Conservation (phyloP, 208 protist genomes). For the Herpetomonas tarakana region DNA sequence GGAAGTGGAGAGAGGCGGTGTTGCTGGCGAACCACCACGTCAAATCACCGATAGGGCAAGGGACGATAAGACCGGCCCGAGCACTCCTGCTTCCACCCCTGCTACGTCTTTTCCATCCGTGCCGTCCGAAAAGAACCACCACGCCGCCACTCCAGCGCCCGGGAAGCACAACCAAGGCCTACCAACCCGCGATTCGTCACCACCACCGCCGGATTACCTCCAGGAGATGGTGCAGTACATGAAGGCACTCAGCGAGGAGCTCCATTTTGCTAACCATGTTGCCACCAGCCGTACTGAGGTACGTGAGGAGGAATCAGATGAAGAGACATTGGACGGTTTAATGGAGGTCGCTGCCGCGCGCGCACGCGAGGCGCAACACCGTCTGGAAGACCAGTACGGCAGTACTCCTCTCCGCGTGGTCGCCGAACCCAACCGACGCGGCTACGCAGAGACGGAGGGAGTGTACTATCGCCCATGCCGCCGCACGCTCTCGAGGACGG, state of each 20-base stretch:
- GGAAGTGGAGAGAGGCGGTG: background rate
- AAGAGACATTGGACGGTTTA: too few relatives aligned
- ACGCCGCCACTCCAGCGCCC: too few relatives aligned
- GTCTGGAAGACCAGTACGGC: background rate
- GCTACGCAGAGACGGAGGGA: background rate
- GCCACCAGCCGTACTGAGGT: background rate
- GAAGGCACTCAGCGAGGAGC: slow-evolving; percentile 57
- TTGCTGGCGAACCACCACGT: background rate
- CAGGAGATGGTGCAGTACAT: slow-evolving; percentile 56
- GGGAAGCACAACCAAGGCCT: too few relatives aligned
- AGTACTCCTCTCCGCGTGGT: background rate
- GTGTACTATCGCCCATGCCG: too few relatives aligned
- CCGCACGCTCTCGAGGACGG: too few relatives aligned
- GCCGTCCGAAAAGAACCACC: too few relatives aligned
- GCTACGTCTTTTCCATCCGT: too few relatives aligned
- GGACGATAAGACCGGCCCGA: background rate
- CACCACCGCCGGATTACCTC: too few relatives aligned
- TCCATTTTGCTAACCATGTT: slow-evolving; percentile 26
- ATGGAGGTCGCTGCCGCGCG: background rate
- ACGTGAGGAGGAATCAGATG: background rate
- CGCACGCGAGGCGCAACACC: background rate
- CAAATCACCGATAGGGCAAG: too few relatives aligned
- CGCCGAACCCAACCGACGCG: background rate
- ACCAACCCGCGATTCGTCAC: too few relatives aligned
- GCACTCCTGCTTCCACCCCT: background rate